Evolutionary conservation across 163 green algal genomes (phyloP), one percentile per base, ranked within the genome.

Genomic region (Volvox carteri): DNA sequence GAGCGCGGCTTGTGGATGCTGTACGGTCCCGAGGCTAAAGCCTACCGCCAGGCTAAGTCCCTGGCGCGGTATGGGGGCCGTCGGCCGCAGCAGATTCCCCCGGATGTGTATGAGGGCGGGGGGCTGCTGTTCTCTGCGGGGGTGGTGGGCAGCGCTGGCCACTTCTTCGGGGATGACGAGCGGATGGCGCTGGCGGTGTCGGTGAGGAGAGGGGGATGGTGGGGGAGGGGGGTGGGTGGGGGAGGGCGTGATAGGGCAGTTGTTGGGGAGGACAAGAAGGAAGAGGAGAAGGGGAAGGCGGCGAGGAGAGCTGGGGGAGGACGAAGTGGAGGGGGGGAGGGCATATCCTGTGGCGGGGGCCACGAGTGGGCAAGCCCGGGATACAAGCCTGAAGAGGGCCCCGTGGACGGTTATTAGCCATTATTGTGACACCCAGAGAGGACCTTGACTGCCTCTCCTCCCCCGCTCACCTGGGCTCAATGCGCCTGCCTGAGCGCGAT

Each of bases 141-240:
- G 3, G 28, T 85, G 60, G 35, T 77, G n/a, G 78, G 28, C 39
- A 58, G 54, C 11, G 58, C 78, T 28, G 46, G 37, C 60, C 60
- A 78, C 41, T 78, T 86, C 0, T 86, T 86, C 28, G 60, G 37
- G n/a, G 78, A 86, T 42, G 78, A 86, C 39, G 16, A 77, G 41
- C 23, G n/a, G 42, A 18, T 77, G 60, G 41, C 28, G 4, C 41
- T 25, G 41, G 33, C 21, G 54, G 44, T 86, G 2, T 41, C 18
- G 78, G 78, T 86, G 60, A 35, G 78, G 5, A 39, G 19, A 12
- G 65, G 1, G n/a, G 42, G 73, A 21, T 44, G 23, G 23, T 0
- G 30, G 33, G 4, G 35, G 67, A 35, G 19, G 37, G 11, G 30
- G 67, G 67, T n/a, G 2, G 30, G 33, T 21, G 35, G 67, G 67